Conservation (phyloP, 1,284 basidiomycete species). For the Agroathelia rolfsii region DNA sequence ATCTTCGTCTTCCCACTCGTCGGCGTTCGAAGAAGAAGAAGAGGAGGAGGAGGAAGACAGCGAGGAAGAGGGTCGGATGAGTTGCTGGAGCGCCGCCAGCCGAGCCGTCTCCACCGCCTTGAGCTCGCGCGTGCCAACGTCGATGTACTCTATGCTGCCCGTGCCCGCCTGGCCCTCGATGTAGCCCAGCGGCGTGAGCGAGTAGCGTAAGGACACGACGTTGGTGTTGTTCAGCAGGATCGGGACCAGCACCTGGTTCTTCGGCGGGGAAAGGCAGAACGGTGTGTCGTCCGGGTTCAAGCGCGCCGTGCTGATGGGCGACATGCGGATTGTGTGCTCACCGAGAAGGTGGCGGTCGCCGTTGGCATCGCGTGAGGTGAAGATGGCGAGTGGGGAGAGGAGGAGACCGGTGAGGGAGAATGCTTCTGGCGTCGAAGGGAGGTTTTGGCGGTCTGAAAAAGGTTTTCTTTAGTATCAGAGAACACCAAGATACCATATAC, state of each 20-base stretch:
- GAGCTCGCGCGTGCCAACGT: conserved; percentile 54
- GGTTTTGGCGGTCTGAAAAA: conserved; percentile 23
- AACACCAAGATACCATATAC: conserved; percentile 5
- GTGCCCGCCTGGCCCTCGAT: conserved; percentile 25
- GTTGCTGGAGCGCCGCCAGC: conserved; percentile 37
- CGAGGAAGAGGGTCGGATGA: too few species aligned
- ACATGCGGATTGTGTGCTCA: conserved; percentile 84
- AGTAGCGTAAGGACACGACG: conserved; percentile 69
- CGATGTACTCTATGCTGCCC: conserved; percentile 41
- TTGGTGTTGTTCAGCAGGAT: conserved; percentile 86
- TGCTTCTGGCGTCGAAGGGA: conserved; percentile 33
- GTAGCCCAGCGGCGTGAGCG: conserved; percentile 61
- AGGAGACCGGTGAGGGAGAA: conserved; percentile 36
- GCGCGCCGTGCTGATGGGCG: conserved; percentile 80
- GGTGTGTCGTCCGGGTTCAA: conserved; percentile 62
- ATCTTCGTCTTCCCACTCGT: conserved; percentile 52
- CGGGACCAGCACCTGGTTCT: conserved; percentile 57
- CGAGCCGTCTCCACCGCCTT: conserved; percentile 54
- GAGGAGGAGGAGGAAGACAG: too few species aligned
- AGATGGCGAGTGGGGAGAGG: conserved; percentile 37
- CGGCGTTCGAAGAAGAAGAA: conserved; percentile 24
- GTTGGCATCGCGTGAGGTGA: conserved; percentile 22
- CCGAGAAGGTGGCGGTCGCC: conserved; percentile 65
- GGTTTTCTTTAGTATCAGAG: conserved; percentile 6
- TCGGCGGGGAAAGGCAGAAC: conserved; percentile 59